Base-by-base conservation (phyloP, 176 grass and related monocot species). In the Avena atlantica region DNA sequence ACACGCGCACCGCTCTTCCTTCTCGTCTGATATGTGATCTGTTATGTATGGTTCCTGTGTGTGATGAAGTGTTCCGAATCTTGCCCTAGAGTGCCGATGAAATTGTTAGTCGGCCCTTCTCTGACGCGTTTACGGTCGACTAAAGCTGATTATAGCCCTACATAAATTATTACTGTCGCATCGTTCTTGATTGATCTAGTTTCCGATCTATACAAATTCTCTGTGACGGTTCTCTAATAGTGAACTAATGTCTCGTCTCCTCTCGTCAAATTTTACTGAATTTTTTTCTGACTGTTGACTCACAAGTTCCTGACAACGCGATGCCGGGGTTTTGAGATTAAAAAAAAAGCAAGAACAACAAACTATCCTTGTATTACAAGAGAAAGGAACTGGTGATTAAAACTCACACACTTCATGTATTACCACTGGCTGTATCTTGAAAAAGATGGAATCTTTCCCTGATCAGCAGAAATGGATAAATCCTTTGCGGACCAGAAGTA, bases 401-500 rank as follows among this genome's bases (percentile, higher is more conserved):
- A 64, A 27, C 25, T 27, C 61, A 64, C 61, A 64, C 25, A 64
- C 23, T 12, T 24, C 23, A 1, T 64, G 61, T 24, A 27, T 64
- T 63, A 25, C 10, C 60, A 25, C 60, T 63, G 60, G 60, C 60
- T 63, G 10, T 21, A 63, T 63, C 61, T 64, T 64, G 23, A 27
- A 19, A 70, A 70, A 40, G 66, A 70, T 69, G 24, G 13, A 69
- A 70, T 42, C 16, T 70, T 70, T 65, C 31, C 66, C 16, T 31
- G 15, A 70, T 37, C 31, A 11, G 63, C 24, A 27, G 63, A 66
- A 66, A 25, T 4, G 63, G 63, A 31, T 66, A 24, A 31, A 66
- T 66, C 63, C 61, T 64, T 64, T 64, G 61, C 61, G 23, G 11
- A 27, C 25, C 61, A 69, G 65, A 69, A 37, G 65, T 37, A 69